Evolutionary conservation across 345 rosid species (phyloP).

Genomic region (Kandelia obovata): DNA sequence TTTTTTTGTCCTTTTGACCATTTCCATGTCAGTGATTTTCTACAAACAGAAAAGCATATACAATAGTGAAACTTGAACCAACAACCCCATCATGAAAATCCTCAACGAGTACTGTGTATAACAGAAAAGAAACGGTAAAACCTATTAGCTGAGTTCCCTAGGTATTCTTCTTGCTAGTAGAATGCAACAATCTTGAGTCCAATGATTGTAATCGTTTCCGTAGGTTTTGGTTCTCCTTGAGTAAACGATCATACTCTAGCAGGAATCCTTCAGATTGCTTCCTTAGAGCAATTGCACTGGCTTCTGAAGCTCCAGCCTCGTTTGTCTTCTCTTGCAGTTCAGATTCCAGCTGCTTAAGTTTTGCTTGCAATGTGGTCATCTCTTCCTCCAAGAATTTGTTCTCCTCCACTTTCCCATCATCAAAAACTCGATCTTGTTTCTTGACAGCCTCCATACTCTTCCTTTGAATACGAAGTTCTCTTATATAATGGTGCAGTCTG

Average conservation of each 20-base stretch:
- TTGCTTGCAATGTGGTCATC: slow-evolving; percentile 29
- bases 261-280: slow-evolving; percentile 96
- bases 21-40: background rate
- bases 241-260: slow-evolving; percentile 80
- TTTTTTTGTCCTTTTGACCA: background rate
- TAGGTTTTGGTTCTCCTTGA: slow-evolving; percentile 72
- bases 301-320: slow-evolving; percentile 57
- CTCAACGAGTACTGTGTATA: slow-evolving; percentile 1
- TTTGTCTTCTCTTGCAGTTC: slow-evolving; percentile 51
- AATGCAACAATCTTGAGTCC: slow-evolving; percentile 53
- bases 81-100: slow-evolving; percentile 12
- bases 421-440: slow-evolving; percentile 56
- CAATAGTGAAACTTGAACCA: slow-evolving; percentile 9
- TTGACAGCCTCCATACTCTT: slow-evolving; percentile 70
- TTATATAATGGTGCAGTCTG: slow-evolving; percentile 80
- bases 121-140: background rate
- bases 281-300: slow-evolving; percentile 67
- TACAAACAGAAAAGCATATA: slow-evolving; percentile 6
- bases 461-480: slow-evolving; percentile 77
- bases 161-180: slow-evolving; percentile 69
- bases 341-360: slow-evolving; percentile 44
- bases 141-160: slow-evolving; percentile 30
- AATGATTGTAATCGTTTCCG: slow-evolving; percentile 57
- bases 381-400: slow-evolving; percentile 59
- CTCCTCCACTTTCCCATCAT: slow-evolving; percentile 61